These are phyloP conservation scores for Chloris gayana DNA, from an alignment of 176 grass and related monocot species.

Conservation along the genomic window DNA sequence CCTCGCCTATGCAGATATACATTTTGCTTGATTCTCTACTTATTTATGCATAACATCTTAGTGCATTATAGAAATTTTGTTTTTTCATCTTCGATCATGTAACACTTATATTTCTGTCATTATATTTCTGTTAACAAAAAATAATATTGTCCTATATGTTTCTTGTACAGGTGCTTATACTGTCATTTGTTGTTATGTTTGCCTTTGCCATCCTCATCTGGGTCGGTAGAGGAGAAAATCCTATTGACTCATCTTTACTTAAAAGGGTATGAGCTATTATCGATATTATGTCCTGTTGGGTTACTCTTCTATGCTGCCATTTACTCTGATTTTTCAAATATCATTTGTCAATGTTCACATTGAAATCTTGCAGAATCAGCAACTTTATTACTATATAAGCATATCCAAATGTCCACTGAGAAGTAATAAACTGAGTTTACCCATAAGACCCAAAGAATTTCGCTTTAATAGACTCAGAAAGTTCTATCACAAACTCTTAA, in stretches of 20 bases:
- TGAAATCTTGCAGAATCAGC: not conserved
- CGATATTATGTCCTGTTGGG: constrained; percentile 19
- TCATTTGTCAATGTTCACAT: constrained; percentile 14
- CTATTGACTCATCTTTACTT: constrained; percentile 77
- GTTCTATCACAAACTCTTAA: not conserved
- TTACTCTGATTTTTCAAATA: constrained; percentile 28
- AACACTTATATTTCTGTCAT: constrained; percentile 9
- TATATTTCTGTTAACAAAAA: constrained; percentile 26
- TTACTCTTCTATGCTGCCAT: constrained; percentile 24
- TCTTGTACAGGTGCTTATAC: constrained; percentile 68
- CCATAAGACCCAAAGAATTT: not conserved
- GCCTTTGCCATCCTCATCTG: constrained; percentile 90
- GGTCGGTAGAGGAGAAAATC: constrained; percentile 82
- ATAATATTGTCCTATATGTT: constrained; percentile 16
- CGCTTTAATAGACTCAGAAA: not conserved
- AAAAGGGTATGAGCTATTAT: constrained; percentile 58
- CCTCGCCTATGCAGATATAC: not conserved
- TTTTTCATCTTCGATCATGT: constrained; percentile 33
- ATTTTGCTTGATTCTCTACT: constrained; percentile 34
- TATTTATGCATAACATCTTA: constrained; percentile 33
- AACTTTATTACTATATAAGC: constrained; percentile 14
- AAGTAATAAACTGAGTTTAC: not conserved
- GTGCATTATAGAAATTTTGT: constrained; percentile 20
- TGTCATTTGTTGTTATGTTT: constrained; percentile 85
- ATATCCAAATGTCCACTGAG: not conserved